Conservation (phyloP, 2,329 filamentous ascomycete species). For the Rutstroemia sp. region DNA sequence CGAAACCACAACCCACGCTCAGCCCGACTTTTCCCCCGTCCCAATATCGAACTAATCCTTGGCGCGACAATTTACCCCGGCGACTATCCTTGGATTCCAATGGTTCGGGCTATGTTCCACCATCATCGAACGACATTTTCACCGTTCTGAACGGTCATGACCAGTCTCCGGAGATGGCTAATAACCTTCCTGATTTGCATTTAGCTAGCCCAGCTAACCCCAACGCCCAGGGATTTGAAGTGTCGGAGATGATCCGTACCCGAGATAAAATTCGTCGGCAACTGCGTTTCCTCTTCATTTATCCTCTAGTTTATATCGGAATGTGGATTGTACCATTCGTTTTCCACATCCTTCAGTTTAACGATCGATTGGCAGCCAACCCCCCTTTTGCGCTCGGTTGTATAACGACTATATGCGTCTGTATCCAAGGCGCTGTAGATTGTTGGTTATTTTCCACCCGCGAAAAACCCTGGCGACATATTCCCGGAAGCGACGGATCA, state of each 20-base stretch:
- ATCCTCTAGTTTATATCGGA: constrained; percentile 63
- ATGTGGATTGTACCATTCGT: constrained; percentile 69
- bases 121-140: constrained; percentile 20
- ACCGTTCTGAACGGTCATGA: constrained; percentile 15
- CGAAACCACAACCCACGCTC: neutral
- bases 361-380: constrained; percentile 40
- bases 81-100: constrained; percentile 16
- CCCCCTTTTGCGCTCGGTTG: constrained; percentile 51
- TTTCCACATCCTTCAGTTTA: constrained; percentile 53
- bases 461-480: constrained; percentile 64
- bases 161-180: constrained; percentile 3
- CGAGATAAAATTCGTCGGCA: constrained; percentile 57
- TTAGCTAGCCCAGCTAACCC: constrained; percentile 18
- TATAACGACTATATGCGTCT: constrained; percentile 49
- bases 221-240: constrained; percentile 25
- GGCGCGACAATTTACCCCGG: constrained; percentile 16
- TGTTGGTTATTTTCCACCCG: constrained; percentile 59
- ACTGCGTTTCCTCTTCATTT: constrained; percentile 66
- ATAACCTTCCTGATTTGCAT: constrained; percentile 17
- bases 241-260: constrained; percentile 31
- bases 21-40: neutral
- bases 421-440: constrained; percentile 60
- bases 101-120: constrained; percentile 11
- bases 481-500: constrained; percentile 35
- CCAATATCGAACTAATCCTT: constrained; percentile 16